These are phyloP conservation scores for Apiospora phragmitis DNA, from an alignment of 2,329 filamentous ascomycete species.

Conservation along the genomic window DNA sequence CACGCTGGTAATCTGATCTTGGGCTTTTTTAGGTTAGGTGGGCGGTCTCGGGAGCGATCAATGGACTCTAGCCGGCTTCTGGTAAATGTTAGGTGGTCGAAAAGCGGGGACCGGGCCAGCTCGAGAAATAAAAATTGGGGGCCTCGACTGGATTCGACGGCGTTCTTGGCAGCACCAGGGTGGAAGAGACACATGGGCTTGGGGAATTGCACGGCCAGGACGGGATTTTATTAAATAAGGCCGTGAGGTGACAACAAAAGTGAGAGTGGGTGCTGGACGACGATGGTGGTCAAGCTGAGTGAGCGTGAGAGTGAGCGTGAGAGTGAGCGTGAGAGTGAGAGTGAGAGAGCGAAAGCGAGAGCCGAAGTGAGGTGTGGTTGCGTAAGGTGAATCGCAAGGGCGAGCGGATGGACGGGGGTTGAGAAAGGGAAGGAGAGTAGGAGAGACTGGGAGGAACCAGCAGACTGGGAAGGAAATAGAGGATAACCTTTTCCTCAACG, in stretches of 20 bases:
- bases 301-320: no score
- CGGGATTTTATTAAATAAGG: not conserved
- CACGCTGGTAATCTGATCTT: conserved; percentile 13
- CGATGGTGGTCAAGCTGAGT: not conserved
- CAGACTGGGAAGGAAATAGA: not conserved
- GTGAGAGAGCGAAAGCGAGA: not conserved
- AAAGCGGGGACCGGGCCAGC: conserved; percentile 2
- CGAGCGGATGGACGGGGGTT: not conserved
- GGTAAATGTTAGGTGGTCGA: conserved; percentile 3
- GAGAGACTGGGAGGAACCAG: not conserved
- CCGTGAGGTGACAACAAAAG: not conserved
- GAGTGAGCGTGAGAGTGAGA: no score
- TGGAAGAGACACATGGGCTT: not conserved
- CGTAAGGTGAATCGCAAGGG: not conserved
- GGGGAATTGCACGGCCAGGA: not conserved
- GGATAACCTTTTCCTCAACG: not conserved
- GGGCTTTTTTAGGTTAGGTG: conserved; percentile 15
- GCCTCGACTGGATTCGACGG: not conserved
- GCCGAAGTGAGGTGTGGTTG: not conserved
- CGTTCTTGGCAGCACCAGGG: not conserved
- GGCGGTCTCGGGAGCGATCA: conserved; percentile 13
- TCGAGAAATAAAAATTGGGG: conserved; percentile 6
- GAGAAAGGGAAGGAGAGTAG: not conserved
- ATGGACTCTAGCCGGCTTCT: conserved; percentile 8
- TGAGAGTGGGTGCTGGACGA: not conserved